These are phyloP conservation scores for Dipodascopsis uninucleata DNA, from an alignment of 805 yeast species.

Conservation along the genomic window DNA sequence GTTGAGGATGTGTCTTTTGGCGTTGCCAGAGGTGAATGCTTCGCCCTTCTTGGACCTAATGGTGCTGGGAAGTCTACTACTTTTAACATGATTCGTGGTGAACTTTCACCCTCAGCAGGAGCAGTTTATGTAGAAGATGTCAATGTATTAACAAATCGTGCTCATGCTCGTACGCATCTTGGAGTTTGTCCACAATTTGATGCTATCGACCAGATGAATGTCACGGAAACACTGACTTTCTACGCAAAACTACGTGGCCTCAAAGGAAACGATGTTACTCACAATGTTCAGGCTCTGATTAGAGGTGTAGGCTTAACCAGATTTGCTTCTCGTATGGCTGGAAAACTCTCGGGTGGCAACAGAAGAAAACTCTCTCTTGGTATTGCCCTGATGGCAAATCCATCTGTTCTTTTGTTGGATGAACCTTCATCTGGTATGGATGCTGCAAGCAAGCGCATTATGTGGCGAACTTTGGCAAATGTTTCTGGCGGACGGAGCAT, in stretches of 20 bases:
- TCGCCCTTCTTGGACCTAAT: conserved; percentile 39
- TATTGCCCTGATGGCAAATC: conserved; percentile 38
- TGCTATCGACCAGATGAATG: conserved; percentile 39
- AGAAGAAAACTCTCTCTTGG: conserved; percentile 39
- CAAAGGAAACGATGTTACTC: conserved; percentile 23
- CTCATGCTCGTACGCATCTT: conserved; percentile 35
- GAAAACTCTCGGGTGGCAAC: conserved; percentile 38
- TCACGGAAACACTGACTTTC: conserved; percentile 34
- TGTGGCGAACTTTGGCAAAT: conserved; percentile 38
- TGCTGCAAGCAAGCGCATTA: conserved; percentile 39
- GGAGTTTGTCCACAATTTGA: conserved; percentile 42
- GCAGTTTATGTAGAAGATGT: conserved; percentile 34
- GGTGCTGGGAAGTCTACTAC: conserved; percentile 41
- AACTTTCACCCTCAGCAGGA: conserved; percentile 33
- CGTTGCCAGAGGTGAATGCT: conserved; percentile 35
- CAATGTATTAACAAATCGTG: conserved; percentile 30
- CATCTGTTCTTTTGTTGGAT: conserved; percentile 38
- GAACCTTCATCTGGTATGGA: conserved; percentile 42
- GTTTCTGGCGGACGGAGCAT: conserved; percentile 37
- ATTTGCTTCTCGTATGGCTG: conserved; percentile 35
- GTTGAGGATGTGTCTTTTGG: conserved; percentile 39
- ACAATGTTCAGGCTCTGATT: conserved; percentile 35
- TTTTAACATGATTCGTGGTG: conserved; percentile 40
- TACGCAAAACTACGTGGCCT: conserved; percentile 37
- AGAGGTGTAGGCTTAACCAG: conserved; percentile 37